Evolutionary conservation across 148 eudicot species (phyloP), one percentile per base, ranked within the genome.

Genomic region (Nyssa sinensis): DNA sequence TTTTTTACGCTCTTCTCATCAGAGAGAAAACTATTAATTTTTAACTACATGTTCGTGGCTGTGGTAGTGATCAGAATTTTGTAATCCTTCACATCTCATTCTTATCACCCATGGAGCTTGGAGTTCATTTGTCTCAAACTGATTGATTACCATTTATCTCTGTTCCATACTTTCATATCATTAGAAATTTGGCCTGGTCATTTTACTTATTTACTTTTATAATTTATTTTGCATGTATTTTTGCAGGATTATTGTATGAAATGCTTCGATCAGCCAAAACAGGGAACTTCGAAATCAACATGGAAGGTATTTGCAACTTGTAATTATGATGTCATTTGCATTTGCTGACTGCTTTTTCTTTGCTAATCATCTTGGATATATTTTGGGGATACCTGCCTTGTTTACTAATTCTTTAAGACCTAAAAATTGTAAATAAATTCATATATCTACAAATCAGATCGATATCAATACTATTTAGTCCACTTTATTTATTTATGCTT

Each of bases 231-330:
- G 53, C 27, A 4, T 58, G 8, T 59, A 12, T 33, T 12, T 60
- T 34, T 69, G 64, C 83, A 92, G 93, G 98, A 70, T 84, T 93
- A 74, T 81, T 93, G 74, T 79, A 81, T 68, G 98, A 93, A 84
- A 93, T 93, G 98, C 97, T 93, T 81, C 87, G 91, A 80, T 82
- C 88, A 34, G 74, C 92, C 13, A 93, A 84, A 83, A 77, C 80
- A 62, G 89, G 88, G 70, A 88, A 86, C 71, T n/a, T 85, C 97
- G 37, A 89, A 81, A 74, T 84, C 94, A 72, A 83, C 80, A 51
- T 91, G 97, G 98, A 91, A 91, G 98, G 98, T 93, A 85, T 53
- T 27, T 16, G 53, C 53, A 67, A 73, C 63, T 57, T 70, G 51
- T 37, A 53, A 32, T 17, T 37, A 53, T 28, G 41, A n/a, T n/a